Conservation (phyloP, 148 eudicot genomes). For the Rhododendron henanense region DNA sequence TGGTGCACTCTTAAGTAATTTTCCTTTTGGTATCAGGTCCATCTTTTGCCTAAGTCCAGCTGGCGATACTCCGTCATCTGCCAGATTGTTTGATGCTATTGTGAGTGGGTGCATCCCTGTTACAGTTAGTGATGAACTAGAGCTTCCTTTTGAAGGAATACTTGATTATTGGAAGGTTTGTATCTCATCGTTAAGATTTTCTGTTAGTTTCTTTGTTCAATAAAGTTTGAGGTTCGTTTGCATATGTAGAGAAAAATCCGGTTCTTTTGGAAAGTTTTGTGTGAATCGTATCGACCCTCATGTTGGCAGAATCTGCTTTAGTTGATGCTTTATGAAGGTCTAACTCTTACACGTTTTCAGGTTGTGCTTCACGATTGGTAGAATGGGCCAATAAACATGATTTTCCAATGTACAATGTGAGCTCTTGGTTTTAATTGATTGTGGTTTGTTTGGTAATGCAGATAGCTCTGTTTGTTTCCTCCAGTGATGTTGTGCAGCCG, state of each 20-base stretch:
- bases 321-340: not conserved
- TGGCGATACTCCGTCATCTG: conserved; percentile 99
- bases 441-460: conserved; percentile 26
- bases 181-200: not conserved
- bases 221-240: not conserved
- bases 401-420: not conserved
- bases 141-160: conserved; percentile 98
- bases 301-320: conserved; percentile 10
- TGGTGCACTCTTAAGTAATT: conserved; percentile 7
- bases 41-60: conserved; percentile 92
- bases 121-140: conserved; percentile 90
- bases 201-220: not conserved
- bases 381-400: not conserved
- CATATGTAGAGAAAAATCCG: not conserved
- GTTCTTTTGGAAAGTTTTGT: not conserved
- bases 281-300: not conserved
- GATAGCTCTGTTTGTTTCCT: conserved; percentile 89
- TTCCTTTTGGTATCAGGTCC: conserved; percentile 51
- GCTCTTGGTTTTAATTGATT: not conserved
- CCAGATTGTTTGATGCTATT: conserved; percentile 95
- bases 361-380: not conserved
- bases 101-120: conserved; percentile 99
- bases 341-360: not conserved
- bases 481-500: conserved; percentile 76
- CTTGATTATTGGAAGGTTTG: conserved; percentile 90